phyloP scores from a whole-genome alignment of 2,329 filamentous ascomycete species.

The Blastomyces parvus region DNA sequence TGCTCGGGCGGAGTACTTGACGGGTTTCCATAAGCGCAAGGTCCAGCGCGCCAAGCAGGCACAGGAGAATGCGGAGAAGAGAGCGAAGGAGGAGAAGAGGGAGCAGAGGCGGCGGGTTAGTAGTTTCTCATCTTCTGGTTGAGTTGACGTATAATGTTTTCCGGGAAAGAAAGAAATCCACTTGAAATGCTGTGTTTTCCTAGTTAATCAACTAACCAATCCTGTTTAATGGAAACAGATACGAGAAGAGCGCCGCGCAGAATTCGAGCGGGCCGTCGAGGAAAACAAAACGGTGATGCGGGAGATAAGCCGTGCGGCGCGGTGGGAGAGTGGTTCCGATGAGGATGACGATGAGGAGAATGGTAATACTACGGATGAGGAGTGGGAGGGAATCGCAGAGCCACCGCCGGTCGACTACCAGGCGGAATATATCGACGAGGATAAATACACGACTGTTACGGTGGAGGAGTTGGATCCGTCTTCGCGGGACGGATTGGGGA shows the following conservation, averaged over 20 bases:
- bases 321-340: slow-evolving; percentile 25
- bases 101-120: slow-evolving; percentile 64
- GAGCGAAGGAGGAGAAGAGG: slow-evolving; percentile 67
- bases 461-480: slow-evolving; percentile 82
- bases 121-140: background rate
- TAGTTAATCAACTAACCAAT: slow-evolving; percentile 7
- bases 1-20: slow-evolving; percentile 77
- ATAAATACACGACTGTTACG: slow-evolving; percentile 89
- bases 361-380: slow-evolving; percentile 39
- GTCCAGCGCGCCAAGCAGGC: slow-evolving; percentile 73
- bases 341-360: slow-evolving; percentile 29
- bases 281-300: slow-evolving; percentile 62
- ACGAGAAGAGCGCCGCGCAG: slow-evolving; percentile 68
- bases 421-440: slow-evolving; percentile 93
- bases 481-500: slow-evolving; percentile 63
- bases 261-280: slow-evolving; percentile 72
- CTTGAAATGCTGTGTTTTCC: background rate
- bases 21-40: slow-evolving; percentile 95
- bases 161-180: too few relatives aligned
- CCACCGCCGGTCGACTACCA: slow-evolving; percentile 60
- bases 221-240: slow-evolving; percentile 45
- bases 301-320: slow-evolving; percentile 40
- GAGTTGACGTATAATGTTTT: too few relatives aligned
- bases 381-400: slow-evolving; percentile 56
- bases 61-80: slow-evolving; percentile 68